Evolutionary conservation across 2,329 filamentous ascomycete genomes (phyloP), one percentile per base, ranked within the genome.

Genomic region (Xylaria sp.): DNA sequence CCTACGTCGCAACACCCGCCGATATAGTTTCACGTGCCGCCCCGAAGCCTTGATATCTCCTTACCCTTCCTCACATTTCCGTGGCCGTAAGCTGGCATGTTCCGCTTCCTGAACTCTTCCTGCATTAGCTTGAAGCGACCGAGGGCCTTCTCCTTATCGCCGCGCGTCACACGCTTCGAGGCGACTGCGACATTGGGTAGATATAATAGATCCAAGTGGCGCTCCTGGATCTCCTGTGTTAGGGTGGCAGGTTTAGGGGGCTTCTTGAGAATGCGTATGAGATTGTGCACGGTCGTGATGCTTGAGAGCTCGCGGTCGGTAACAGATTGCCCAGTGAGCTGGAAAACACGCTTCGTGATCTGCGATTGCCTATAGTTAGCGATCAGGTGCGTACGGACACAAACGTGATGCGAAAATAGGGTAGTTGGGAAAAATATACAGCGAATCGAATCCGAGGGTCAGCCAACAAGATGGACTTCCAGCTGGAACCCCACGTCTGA

Each of bases 121-220:
- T 90, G 84, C 71, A 94, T 91, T 51, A 93, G 76, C 85, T 95
- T 95, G 86, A 89, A 91, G 70, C 91, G 82, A 27, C 92, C 92
- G 41, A 91, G 74, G 49, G 85, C 82, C 69, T 84, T 86, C 76
- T 94, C 90, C 74, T 86, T 87, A 74, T 94, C 85, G 33, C 90
- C 86, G 9, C 87, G 84, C 7, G 87, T 93, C 62, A 91, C 80
- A 70, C 88, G 87, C 67, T 83, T 83, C 25, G 77, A 74, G 68
- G 85, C 84, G 21, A 97, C 78, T 68, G 83, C 83, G 43, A 97
- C 88, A 72, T 97, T 97, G 63, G 78, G 70, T 31, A 91, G 77
- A 17, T 81, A 72, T 43, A 80, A 75, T 48, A 74, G 63, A 4
- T 73, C 66, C 21, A 67, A 64, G 25, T 64, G 72, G 59, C 72